Conservation (phyloP, 371 early-diverging fungal genomes). For the Rhizopus delemar region DNA sequence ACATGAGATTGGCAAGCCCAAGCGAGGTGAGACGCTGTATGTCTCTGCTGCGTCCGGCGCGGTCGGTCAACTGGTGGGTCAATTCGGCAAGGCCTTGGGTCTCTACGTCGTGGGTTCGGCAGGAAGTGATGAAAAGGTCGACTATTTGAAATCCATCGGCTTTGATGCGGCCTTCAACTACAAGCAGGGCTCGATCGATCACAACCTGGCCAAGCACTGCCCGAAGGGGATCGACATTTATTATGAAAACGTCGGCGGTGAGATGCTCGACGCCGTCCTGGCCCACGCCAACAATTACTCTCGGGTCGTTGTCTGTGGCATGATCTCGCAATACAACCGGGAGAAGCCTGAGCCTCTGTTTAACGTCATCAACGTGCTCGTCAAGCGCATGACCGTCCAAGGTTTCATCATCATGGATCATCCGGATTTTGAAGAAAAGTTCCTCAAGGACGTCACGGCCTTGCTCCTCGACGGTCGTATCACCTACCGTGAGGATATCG, state of each 20-base stretch:
- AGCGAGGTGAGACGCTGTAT: constrained; percentile 54
- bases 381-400: constrained; percentile 59
- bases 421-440: constrained; percentile 53
- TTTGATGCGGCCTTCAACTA: constrained; percentile 85
- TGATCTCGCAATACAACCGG: constrained; percentile 73
- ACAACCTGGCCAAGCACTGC: constrained; percentile 47
- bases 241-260: constrained; percentile 75
- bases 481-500: constrained; percentile 63
- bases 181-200: constrained; percentile 60
- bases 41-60: constrained; percentile 62
- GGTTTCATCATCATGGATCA: constrained; percentile 69
- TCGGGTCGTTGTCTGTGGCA: constrained; percentile 65
- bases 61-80: constrained; percentile 62
- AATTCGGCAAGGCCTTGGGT: constrained; percentile 72
- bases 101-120: constrained; percentile 79
- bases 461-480: constrained; percentile 72
- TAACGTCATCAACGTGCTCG: constrained; percentile 38
- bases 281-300: constrained; percentile 52
- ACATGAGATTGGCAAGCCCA: constrained; percentile 29
- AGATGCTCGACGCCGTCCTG: constrained; percentile 68
- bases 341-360: constrained; percentile 26
- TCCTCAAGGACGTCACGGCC: constrained; percentile 60
- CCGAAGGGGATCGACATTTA: constrained; percentile 78
- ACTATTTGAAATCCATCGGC: constrained; percentile 61
- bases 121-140: constrained; percentile 78